Percentiles rank a stretch among this genome's conserved stretches.
phyloP scores from a whole-genome alignment of 495 filamentous ascomycete species.

The Aspergillus nanangensis region DNA sequence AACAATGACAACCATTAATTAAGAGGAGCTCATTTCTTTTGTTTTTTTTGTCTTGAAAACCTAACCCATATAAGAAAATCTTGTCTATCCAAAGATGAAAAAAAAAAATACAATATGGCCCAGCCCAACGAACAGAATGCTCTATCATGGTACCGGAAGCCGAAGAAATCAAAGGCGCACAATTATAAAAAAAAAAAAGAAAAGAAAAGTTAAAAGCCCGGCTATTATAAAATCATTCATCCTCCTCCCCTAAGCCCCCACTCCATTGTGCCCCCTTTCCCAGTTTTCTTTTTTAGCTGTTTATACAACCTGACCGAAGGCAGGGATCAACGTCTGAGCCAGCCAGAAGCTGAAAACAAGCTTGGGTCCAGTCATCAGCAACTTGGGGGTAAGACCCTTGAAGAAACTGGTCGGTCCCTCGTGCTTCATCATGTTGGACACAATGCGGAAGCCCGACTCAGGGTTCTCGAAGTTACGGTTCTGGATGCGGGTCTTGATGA shows the following conservation, averaged over 20 bases:
- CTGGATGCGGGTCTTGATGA: slow-evolving; percentile 99
- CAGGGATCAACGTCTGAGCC: slow-evolving; percentile 85
- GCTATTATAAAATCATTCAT: slow-evolving; percentile 14
- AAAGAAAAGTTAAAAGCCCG: background rate
- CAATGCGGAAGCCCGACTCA: slow-evolving; percentile 86
- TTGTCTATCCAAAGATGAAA: slow-evolving; percentile 16
- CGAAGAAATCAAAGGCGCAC: slow-evolving; percentile 6
- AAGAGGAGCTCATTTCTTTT: slow-evolving; percentile 14
- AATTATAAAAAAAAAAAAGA: background rate
- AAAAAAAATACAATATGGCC: slow-evolving; percentile 12
- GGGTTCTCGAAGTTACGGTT: slow-evolving; percentile 98
- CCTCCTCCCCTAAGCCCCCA: no score
- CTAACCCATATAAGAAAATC: slow-evolving; percentile 3
- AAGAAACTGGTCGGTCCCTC: slow-evolving; percentile 88
- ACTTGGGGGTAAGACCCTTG: slow-evolving; percentile 95
- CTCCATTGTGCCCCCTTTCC: background rate
- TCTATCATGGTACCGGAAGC: slow-evolving; percentile 13
- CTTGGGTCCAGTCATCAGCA: slow-evolving; percentile 98
- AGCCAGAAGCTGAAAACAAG: slow-evolving; percentile 99
- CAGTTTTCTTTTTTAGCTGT: slow-evolving; percentile 14
- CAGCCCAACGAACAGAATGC: slow-evolving; percentile 9
- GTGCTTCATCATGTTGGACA: slow-evolving; percentile 83
- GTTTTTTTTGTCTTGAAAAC: slow-evolving; percentile 1
- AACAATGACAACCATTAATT: no score
- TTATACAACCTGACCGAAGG: slow-evolving; percentile 58